Percentiles rank a stretch among this genome's conserved stretches.
Conservation (phyloP, 2,329 filamentous ascomycete species). For the Xylariaceae sp. region DNA sequence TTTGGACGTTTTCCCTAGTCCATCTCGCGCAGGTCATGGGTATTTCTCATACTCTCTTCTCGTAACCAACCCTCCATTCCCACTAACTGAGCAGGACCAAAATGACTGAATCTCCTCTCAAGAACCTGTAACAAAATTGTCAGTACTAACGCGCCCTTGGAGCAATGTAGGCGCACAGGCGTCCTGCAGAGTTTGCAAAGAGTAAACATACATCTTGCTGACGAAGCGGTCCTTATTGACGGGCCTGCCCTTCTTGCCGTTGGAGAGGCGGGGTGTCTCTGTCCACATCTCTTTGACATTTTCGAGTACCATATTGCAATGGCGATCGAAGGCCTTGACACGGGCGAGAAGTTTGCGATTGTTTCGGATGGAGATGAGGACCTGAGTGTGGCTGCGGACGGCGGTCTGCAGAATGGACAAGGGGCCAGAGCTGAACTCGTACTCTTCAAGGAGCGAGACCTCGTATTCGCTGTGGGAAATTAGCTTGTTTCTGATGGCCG, state of each 20-base stretch:
- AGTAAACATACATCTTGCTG: conserved; percentile 78
- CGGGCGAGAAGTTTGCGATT: conserved; percentile 96
- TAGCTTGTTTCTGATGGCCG: neutral
- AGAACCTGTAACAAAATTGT: conserved; percentile 57
- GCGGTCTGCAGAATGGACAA: conserved; percentile 96
- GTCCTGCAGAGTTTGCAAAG: neutral
- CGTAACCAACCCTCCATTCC: neutral
- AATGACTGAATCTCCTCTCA: conserved; percentile 85
- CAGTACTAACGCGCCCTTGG: conserved; percentile 6
- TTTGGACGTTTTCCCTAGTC: too few relatives aligned
- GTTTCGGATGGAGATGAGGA: conserved; percentile 95
- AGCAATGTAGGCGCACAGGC: neutral
- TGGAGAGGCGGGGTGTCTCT: conserved; percentile 78
- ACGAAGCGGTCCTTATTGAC: conserved; percentile 99
- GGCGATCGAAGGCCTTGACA: conserved; percentile 96
- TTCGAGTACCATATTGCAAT: conserved; percentile 98
- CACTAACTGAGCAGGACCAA: conserved; percentile 75
- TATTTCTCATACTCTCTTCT: too few relatives aligned
- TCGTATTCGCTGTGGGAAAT: conserved; percentile 46
- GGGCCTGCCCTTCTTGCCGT: conserved; percentile 82
- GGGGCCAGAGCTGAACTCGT: conserved; percentile 76
- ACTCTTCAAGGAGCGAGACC: conserved; percentile 63
- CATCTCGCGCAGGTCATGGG: too few relatives aligned
- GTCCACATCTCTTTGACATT: conserved; percentile 99
- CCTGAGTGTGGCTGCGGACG: conserved; percentile 89